Percentiles rank a stretch among this genome's conserved stretches.
Evolutionary conservation across 2,329 filamentous ascomycete genomes (phyloP).

Genomic region (Paecilomyces dactylethromorphus): DNA sequence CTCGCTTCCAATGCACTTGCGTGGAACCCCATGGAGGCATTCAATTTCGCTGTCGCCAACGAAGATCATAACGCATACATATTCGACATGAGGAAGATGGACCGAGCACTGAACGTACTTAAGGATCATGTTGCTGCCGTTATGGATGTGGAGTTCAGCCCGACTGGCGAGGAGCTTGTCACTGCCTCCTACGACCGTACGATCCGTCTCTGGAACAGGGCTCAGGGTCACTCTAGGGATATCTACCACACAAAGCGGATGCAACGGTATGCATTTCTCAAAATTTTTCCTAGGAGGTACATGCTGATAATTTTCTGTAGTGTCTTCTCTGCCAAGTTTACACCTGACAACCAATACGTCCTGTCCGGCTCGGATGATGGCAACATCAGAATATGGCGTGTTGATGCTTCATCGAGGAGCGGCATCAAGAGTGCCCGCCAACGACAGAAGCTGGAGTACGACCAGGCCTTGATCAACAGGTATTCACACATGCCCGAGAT

Average conservation of each 20-base stretch:
- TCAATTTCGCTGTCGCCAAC: conserved; percentile 87
- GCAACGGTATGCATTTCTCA: conserved; percentile 53
- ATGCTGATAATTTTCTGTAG: conserved; percentile 31
- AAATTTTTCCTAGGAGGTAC: background rate
- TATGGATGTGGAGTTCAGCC: conserved; percentile 94
- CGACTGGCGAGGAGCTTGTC: conserved; percentile 89
- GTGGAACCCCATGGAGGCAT: conserved; percentile 96
- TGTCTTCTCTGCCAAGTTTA: conserved; percentile 78
- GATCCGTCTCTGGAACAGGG: conserved; percentile 75
- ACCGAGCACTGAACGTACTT: conserved; percentile 78
- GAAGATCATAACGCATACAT: conserved; percentile 92
- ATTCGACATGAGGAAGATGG: conserved; percentile 90
- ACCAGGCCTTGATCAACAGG: conserved; percentile 71
- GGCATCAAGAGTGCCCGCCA: conserved; percentile 82
- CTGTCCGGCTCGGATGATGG: conserved; percentile 91
- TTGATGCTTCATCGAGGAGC: conserved; percentile 73
- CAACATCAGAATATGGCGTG: conserved; percentile 83
- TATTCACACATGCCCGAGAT: conserved; percentile 97
- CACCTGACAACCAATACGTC: conserved; percentile 82
- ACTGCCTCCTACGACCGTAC: conserved; percentile 85
- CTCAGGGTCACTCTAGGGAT: conserved; percentile 77
- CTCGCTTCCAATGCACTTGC: conserved; percentile 77
- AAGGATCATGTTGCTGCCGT: conserved; percentile 88
- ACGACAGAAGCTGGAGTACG: conserved; percentile 85
- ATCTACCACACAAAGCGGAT: conserved; percentile 97